Evolutionary conservation across 306 rosid genomes (phyloP).

Genomic region (Echinosophora koreensis): DNA sequence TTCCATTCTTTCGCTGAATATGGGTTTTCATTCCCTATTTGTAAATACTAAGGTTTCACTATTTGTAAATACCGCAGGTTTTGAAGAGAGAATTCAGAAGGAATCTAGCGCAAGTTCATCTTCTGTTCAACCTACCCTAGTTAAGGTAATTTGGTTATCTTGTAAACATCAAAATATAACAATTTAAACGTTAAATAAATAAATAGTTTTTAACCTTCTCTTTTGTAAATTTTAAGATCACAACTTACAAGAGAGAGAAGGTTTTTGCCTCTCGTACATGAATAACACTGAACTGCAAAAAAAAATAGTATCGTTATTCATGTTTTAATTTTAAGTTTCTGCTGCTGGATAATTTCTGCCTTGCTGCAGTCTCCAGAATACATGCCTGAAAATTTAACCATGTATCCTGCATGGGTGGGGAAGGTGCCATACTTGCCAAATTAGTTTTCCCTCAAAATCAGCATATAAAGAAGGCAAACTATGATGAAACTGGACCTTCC

Average conservation of each 20-base stretch:
- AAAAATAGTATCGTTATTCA: not conserved
- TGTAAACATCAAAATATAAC: not conserved
- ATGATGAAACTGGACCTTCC: slow-evolving; percentile 93
- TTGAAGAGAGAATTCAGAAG: too few species aligned
- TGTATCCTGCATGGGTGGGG: slow-evolving; percentile 95
- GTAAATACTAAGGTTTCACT: not conserved
- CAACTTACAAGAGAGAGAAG: not conserved
- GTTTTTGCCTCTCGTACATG: not conserved
- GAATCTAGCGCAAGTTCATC: slow-evolving; percentile 90
- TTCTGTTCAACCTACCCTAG: slow-evolving; percentile 86
- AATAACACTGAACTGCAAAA: slow-evolving; percentile 4
- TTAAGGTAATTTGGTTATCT: slow-evolving; percentile 70
- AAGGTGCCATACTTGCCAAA: slow-evolving; percentile 97
- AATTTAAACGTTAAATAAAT: not conserved
- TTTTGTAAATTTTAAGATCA: not conserved
- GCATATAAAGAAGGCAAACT: slow-evolving; percentile 90
- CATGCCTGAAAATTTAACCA: slow-evolving; percentile 70
- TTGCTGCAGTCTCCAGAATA: slow-evolving; percentile 73
- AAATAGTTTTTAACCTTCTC: not conserved
- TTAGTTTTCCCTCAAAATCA: slow-evolving; percentile 97
- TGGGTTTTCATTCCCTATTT: not conserved
- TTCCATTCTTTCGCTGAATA: not conserved
- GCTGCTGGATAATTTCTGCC: slow-evolving; percentile 22
- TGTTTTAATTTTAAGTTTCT: slow-evolving; percentile 14
- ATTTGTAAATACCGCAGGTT: too few species aligned